phyloP scores from a whole-genome alignment of 2,329 filamentous ascomycete genomes.

The Penicillium thymicola region DNA sequence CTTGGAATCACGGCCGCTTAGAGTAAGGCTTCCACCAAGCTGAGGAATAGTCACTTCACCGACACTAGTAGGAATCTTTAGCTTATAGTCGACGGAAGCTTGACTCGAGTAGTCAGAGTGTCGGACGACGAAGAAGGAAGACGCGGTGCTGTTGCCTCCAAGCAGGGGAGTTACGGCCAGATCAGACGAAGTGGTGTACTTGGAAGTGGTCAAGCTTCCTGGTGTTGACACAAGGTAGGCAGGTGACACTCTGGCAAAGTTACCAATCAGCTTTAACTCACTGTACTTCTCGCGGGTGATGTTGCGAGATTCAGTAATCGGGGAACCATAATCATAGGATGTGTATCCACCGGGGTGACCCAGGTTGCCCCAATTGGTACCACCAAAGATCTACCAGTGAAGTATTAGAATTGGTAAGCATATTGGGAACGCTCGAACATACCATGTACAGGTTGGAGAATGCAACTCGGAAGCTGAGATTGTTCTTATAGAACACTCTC shows the following conservation, averaged over 20 bases:
- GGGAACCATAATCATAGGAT: slow-evolving; percentile 60
- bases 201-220: slow-evolving; percentile 39
- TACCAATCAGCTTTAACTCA: slow-evolving; percentile 71
- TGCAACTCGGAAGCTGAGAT: slow-evolving; percentile 62
- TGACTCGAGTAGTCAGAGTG: slow-evolving; percentile 64
- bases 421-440: slow-evolving; percentile 6
- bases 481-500: slow-evolving; percentile 76
- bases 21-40: slow-evolving; percentile 36
- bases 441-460: slow-evolving; percentile 77
- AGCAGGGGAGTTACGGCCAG: slow-evolving; percentile 61
- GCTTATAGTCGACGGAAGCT: slow-evolving; percentile 58
- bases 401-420: not conserved
- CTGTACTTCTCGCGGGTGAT: slow-evolving; percentile 73
- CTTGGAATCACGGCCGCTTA: slow-evolving; percentile 45
- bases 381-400: slow-evolving; percentile 59
- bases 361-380: slow-evolving; percentile 80
- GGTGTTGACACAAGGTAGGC: slow-evolving; percentile 63
- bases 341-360: slow-evolving; percentile 66
- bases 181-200: slow-evolving; percentile 54
- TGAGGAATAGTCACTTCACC: slow-evolving; percentile 42
- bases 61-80: slow-evolving; percentile 52
- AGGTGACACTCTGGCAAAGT: slow-evolving; percentile 70
- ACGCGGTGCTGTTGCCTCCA: slow-evolving; percentile 47
- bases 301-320: slow-evolving; percentile 66
- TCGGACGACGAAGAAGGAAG: slow-evolving; percentile 59